Evolutionary conservation across 1,139 yeast genomes (phyloP).

Genomic region (Kluyveromyces sp.): DNA sequence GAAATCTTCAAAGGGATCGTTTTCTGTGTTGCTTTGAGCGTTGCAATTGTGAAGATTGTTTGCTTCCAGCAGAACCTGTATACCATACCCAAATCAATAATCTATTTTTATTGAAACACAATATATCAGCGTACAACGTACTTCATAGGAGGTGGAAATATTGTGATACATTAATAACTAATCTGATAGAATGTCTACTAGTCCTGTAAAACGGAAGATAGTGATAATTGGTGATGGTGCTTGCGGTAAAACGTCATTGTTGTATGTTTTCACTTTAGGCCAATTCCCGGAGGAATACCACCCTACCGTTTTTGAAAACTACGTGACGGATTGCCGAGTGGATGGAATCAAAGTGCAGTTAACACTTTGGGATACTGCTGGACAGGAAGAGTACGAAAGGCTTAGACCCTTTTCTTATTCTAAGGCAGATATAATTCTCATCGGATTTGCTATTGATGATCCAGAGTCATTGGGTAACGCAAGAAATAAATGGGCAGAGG

Average conservation of each 20-base stretch:
- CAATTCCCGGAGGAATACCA: conserved; percentile 75
- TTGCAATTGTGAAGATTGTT: too few species aligned
- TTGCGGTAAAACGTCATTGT: conserved; percentile 84
- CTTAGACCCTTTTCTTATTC: conserved; percentile 67
- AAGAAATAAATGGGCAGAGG: conserved; percentile 63
- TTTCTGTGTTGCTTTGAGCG: too few species aligned
- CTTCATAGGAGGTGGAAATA: not conserved
- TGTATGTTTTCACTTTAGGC: conserved; percentile 87
- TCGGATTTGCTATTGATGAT: conserved; percentile 64
- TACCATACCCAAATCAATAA: too few species aligned
- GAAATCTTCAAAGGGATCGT: too few species aligned
- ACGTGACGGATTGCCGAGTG: conserved; percentile 86
- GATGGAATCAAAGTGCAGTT: conserved; percentile 87
- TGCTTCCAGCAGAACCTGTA: too few species aligned
- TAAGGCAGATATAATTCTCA: conserved; percentile 64
- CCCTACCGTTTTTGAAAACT: conserved; percentile 93
- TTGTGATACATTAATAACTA: too few species aligned
- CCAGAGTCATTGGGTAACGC: conserved; percentile 67
- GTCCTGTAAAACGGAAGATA: conserved; percentile 56
- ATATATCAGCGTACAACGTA: too few species aligned
- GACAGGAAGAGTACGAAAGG: conserved; percentile 85
- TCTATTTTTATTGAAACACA: too few species aligned
- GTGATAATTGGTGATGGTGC: conserved; percentile 96
- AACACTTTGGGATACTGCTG: conserved; percentile 95
- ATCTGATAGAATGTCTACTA: conserved; percentile 21